These are phyloP conservation scores for Calycina marina DNA, from an alignment of 2,329 filamentous ascomycete species.

Conservation along the genomic window DNA sequence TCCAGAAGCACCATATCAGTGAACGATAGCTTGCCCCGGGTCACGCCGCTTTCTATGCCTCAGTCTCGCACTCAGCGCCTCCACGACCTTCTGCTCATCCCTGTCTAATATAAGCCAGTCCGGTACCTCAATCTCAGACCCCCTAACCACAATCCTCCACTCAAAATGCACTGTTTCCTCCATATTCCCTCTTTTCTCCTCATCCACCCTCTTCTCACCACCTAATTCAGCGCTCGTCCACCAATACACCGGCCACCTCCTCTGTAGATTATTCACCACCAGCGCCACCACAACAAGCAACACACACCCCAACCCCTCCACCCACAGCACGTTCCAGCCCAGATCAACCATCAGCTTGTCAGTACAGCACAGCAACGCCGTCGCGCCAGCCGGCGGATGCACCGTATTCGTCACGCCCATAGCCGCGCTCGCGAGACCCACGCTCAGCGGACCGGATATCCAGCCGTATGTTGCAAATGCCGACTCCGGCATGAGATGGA, in stretches of 20 bases:
- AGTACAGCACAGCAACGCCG: constrained; percentile 52
- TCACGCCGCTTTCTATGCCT: too few relatives aligned
- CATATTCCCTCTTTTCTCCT: too few relatives aligned
- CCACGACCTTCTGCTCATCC: too few relatives aligned
- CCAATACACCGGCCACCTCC: constrained; percentile 54
- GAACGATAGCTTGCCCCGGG: too few relatives aligned
- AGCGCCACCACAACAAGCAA: constrained; percentile 50
- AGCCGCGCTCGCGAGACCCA: constrained; percentile 43
- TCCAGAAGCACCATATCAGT: too few relatives aligned
- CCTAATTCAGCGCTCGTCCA: too few relatives aligned
- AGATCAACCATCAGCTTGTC: constrained; percentile 37
- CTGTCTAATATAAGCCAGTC: too few relatives aligned
- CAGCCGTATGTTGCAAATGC: constrained; percentile 32
- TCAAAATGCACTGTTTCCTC: too few relatives aligned
- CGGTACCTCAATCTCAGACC: too few relatives aligned
- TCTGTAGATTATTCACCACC: constrained; percentile 53
- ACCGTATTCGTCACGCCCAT: constrained; percentile 61
- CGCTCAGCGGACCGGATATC: constrained; percentile 50
- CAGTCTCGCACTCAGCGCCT: too few relatives aligned
- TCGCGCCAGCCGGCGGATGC: constrained; percentile 63
- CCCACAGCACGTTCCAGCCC: constrained; percentile 55
- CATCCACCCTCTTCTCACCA: too few relatives aligned
- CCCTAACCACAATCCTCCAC: too few relatives aligned
- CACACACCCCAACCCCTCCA: constrained; percentile 43
- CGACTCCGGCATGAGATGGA: constrained; percentile 32